Percentiles rank a stretch among this genome's conserved stretches.
These are phyloP conservation scores for Solanum clarkiae DNA, from an alignment of 257 asterid genomes.

Conservation along the genomic window DNA sequence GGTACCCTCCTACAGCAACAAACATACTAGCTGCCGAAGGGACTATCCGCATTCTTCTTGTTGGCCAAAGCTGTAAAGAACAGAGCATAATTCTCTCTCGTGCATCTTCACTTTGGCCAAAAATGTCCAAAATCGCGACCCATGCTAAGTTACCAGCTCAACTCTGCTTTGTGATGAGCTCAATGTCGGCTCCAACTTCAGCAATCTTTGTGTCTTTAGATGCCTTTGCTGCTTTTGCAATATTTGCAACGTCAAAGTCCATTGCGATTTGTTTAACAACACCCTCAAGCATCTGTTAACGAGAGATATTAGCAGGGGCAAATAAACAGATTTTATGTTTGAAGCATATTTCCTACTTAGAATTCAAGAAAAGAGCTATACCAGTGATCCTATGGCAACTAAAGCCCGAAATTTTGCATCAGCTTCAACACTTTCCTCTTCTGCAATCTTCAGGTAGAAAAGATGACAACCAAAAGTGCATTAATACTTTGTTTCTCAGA, in stretches of 20 bases:
- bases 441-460: constrained; percentile 58
- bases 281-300: constrained; percentile 78
- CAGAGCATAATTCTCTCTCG: neutral
- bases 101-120: neutral
- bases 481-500: neutral
- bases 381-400: constrained; percentile 97
- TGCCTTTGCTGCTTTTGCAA: constrained; percentile 70
- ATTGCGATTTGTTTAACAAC: constrained; percentile 59
- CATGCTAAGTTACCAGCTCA: constrained; percentile 6
- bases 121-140: neutral
- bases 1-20: neutral
- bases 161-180: constrained; percentile 46
- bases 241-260: constrained; percentile 72
- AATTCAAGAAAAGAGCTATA: constrained; percentile 7
- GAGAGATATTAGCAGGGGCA: neutral
- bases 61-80: neutral
- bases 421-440: constrained; percentile 50
- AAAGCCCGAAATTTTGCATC: constrained; percentile 80
- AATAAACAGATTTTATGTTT: neutral
- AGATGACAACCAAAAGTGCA: neutral
- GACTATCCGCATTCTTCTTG: neutral
- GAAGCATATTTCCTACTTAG: neutral
- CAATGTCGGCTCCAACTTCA: constrained; percentile 88
- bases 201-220: constrained; percentile 68
- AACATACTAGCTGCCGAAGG: neutral